Conservation (phyloP, 352 stramenopile genomes). For the Achlya hypogyna region DNA sequence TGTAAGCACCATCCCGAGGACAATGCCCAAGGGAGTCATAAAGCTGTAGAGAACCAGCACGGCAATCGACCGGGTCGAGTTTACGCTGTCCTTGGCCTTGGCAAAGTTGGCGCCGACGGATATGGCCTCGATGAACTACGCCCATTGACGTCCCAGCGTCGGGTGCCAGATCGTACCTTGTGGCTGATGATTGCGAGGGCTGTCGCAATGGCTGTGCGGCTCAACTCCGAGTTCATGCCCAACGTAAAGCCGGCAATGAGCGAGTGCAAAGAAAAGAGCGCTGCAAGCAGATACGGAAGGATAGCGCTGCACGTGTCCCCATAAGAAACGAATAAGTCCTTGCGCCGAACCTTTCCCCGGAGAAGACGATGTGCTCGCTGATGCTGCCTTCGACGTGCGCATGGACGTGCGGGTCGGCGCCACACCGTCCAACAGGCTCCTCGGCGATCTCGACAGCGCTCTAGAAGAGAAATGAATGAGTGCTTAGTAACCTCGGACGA, state of each 20-base stretch:
- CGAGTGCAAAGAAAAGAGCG: conserved; percentile 56
- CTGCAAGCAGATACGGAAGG: conserved; percentile 50
- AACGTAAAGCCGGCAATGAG: conserved; percentile 56
- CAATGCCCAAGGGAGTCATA: conserved; percentile 55
- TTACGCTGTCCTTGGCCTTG: conserved; percentile 41
- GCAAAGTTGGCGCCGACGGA: conserved; percentile 56
- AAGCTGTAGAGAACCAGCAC: conserved; percentile 53
- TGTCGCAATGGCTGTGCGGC: conserved; percentile 43
- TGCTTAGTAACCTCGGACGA: not conserved
- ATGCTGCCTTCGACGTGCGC: conserved; percentile 24
- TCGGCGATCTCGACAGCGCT: conserved; percentile 6
- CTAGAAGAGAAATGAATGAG: not conserved
- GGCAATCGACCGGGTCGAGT: conserved; percentile 33
- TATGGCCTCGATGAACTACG: conserved; percentile 55
- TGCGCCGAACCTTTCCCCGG: conserved; percentile 29
- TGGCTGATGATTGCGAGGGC: conserved; percentile 58
- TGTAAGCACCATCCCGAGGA: conserved; percentile 48
- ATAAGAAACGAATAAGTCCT: not conserved
- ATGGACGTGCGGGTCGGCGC: conserved; percentile 18
- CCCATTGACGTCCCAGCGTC: not conserved
- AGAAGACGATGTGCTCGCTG: conserved; percentile 57
- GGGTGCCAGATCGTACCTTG: conserved; percentile 29
- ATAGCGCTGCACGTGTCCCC: conserved; percentile 27
- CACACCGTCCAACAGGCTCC: not conserved
- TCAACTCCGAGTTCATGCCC: conserved; percentile 42